phyloP scores from a whole-genome alignment of 345 rosid species.

The Murraya paniculata region DNA sequence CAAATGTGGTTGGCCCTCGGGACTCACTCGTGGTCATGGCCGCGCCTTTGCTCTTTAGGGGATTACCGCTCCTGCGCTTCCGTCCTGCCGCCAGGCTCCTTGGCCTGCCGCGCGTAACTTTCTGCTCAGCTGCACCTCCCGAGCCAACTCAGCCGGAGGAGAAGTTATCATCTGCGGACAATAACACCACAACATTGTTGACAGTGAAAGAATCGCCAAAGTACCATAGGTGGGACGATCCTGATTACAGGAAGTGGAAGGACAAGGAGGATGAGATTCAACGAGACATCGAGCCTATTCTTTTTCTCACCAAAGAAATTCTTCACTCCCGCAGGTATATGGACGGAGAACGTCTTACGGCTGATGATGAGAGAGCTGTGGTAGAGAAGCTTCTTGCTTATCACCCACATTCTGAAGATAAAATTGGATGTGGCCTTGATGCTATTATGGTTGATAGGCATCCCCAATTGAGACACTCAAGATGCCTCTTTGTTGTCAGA shows the following conservation, averaged over 20 bases:
- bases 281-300: constrained; percentile 51
- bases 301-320: constrained; percentile 60
- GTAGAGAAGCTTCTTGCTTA: constrained; percentile 65
- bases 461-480: constrained; percentile 69
- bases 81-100: constrained; percentile 25
- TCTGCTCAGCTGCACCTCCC: constrained; percentile 16
- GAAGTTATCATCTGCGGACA: constrained; percentile 33
- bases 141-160: constrained; percentile 40
- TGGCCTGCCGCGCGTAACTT: constrained; percentile 28
- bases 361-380: constrained; percentile 59
- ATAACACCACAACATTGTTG: constrained; percentile 21
- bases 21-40: constrained; percentile 33
- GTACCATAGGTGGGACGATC: constrained; percentile 50
- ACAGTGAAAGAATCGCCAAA: constrained; percentile 31
- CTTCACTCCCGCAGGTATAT: constrained; percentile 72
- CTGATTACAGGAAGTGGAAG: constrained; percentile 78
- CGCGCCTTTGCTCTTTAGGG: constrained; percentile 37
- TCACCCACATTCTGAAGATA: constrained; percentile 77
- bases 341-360: constrained; percentile 66
- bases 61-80: constrained; percentile 36
- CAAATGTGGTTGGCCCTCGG: not conserved
- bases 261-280: constrained; percentile 71
- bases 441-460: constrained; percentile 89
- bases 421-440: constrained; percentile 80
- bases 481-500: constrained; percentile 92